Evolutionary conservation across 1,284 basidiomycete genomes (phyloP).

Genomic region (Moniliophthora roreri): DNA sequence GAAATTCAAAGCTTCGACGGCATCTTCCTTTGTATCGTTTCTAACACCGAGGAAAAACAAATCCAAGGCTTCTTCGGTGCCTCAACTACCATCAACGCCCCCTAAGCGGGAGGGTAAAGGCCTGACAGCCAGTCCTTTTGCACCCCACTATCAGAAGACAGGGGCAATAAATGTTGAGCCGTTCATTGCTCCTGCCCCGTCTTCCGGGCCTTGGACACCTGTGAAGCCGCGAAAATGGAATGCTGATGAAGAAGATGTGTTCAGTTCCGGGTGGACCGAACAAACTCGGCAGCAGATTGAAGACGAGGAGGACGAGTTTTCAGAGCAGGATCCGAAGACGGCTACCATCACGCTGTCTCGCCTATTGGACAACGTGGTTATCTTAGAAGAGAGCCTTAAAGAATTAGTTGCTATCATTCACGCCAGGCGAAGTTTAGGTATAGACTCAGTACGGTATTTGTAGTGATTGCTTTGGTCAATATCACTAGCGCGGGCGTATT

Average conservation of each 20-base stretch:
- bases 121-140: slow-evolving; percentile 78
- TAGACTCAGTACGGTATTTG: slow-evolving; percentile 80
- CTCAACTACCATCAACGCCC: slow-evolving; percentile 42
- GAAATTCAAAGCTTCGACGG: slow-evolving; percentile 50
- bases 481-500: background rate
- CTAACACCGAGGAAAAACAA: slow-evolving; percentile 74
- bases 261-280: slow-evolving; percentile 61
- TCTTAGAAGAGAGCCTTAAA: slow-evolving; percentile 95
- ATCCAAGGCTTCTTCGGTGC: slow-evolving; percentile 28
- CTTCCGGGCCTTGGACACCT: slow-evolving; percentile 63
- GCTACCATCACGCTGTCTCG: slow-evolving; percentile 74
- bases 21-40: slow-evolving; percentile 72
- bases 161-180: slow-evolving; percentile 73
- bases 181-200: slow-evolving; percentile 59
- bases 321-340: slow-evolving; percentile 29
- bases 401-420: slow-evolving; percentile 88
- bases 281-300: slow-evolving; percentile 21
- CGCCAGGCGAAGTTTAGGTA: slow-evolving; percentile 82
- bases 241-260: slow-evolving; percentile 66
- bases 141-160: slow-evolving; percentile 82
- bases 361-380: slow-evolving; percentile 91
- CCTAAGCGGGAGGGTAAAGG: slow-evolving; percentile 38
- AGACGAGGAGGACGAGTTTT: slow-evolving; percentile 29
- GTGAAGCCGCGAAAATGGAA: slow-evolving; percentile 50
- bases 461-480: slow-evolving; percentile 28